Base-by-base conservation (phyloP, 768 basidiomycete species). In the Lactifluus pinguis region DNA sequence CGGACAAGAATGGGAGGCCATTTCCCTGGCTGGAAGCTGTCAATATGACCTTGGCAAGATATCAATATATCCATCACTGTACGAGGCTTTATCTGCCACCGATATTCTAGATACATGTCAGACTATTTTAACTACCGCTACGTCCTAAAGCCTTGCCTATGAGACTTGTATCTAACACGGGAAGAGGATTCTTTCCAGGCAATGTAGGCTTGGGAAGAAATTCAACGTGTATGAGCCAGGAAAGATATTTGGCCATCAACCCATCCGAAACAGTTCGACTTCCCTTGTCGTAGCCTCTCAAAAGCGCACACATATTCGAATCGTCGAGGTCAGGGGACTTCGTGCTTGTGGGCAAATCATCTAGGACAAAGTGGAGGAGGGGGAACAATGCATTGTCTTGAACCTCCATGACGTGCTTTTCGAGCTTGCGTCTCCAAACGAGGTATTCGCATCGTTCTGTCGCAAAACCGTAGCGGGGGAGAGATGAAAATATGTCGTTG, bases 351-450 rank as follows among this genome's bases (percentile, higher is more conserved):
- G 97, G 97, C 19, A 99, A 79, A 72, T 99, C 97, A 70, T 98
- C 97, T 34, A 99, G 77, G 29, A 98, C 97, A 67, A 98, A 98
- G 73, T 99, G 95, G 17, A 99, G 81, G 10, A 99, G 77, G 3
- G 97, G 97, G 82, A 95, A 98, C 48, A 99, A 79, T 2, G 97
- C 97, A 65, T 99, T 98, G 72, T 98, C 95, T 71, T 95, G 91
- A 8, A 81, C 84, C 57, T 92, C 89, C 78, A 97, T 86, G 49
- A 95, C 95, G 71, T 98, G 95, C 67, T 88, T 89, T 72, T 99
- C 97, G 63, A 99, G 83, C 70, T 85, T 85, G 19, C 87, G 83
- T 42, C 97, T 81, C 97, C 97, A 99, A 4, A 84, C 75, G 58
- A 98, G 74, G 74, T 99, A 99, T 69, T 97, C 95, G 69, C 88